Conservation (phyloP, 176 grass and related monocot species). For the Luzula sylvatica region DNA sequence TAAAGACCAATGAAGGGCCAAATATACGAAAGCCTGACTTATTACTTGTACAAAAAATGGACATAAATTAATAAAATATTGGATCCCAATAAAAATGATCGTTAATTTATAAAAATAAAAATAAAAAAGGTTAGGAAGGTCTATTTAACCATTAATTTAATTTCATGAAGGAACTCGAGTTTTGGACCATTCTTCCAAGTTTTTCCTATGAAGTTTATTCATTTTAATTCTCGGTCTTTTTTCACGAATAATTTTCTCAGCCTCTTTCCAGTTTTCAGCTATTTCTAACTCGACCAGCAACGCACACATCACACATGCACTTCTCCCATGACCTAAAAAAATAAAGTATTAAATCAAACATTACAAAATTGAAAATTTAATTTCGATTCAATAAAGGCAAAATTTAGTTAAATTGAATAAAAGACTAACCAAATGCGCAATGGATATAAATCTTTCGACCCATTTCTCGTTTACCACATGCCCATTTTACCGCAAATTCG, state of each 20-base stretch:
- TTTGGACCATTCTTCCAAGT: constrained; percentile 68
- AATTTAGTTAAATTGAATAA: background rate
- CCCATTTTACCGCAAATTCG: constrained; percentile 61
- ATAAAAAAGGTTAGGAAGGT: too few relatives aligned
- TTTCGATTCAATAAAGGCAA: constrained; percentile 2
- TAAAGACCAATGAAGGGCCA: too few relatives aligned
- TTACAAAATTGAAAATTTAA: background rate
- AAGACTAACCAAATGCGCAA: constrained; percentile 70
- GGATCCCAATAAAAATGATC: too few relatives aligned
- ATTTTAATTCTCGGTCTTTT: constrained; percentile 58
- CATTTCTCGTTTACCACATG: constrained; percentile 44
- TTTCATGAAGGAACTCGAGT: constrained; percentile 8
- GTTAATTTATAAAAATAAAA: too few relatives aligned
- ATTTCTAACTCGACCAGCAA: constrained; percentile 50
- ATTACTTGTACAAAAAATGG: too few relatives aligned
- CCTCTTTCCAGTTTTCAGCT: constrained; percentile 62
- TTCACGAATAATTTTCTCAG: constrained; percentile 65
- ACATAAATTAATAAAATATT: too few relatives aligned
- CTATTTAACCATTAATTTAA: too few relatives aligned
- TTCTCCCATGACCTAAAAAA: constrained; percentile 93
- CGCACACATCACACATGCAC: constrained; percentile 67
- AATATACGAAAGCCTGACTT: too few relatives aligned
- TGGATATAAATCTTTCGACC: constrained; percentile 73
- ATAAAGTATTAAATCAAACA: too few relatives aligned
- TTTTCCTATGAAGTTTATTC: constrained; percentile 68